phyloP scores from a whole-genome alignment of 176 grass and related monocot species.

The Ensete glaucum region DNA sequence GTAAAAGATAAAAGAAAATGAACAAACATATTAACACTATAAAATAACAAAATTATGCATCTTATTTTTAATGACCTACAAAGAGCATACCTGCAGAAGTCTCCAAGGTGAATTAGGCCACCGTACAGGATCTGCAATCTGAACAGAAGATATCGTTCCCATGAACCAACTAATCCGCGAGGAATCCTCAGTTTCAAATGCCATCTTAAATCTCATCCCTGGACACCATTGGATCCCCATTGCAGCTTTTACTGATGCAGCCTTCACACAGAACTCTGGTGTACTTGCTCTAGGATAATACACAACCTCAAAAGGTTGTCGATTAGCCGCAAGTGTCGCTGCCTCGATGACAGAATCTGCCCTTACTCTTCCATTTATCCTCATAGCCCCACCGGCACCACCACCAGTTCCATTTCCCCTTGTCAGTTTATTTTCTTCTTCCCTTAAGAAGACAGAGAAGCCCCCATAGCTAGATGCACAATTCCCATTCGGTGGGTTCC shows the following conservation, averaged over 20 bases:
- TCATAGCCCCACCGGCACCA: not conserved
- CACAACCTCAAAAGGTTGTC: slow-evolving; percentile 13
- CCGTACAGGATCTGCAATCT: slow-evolving; percentile 16
- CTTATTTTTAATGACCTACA: no score
- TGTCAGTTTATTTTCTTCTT: slow-evolving; percentile 42
- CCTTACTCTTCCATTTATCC: slow-evolving; percentile 2
- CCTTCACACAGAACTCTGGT: slow-evolving; percentile 20
- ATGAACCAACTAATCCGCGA: slow-evolving; percentile 23
- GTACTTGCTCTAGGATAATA: slow-evolving; percentile 24
- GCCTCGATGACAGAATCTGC: slow-evolving; percentile 17
- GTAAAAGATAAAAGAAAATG: not conserved
- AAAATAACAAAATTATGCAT: not conserved
- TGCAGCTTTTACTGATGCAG: slow-evolving; percentile 15
- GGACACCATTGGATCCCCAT: slow-evolving; percentile 20
- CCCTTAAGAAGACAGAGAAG: slow-evolving; percentile 61
- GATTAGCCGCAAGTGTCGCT: slow-evolving; percentile 9
- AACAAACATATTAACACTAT: not conserved
- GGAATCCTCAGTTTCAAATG: slow-evolving; percentile 21
- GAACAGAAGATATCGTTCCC: slow-evolving; percentile 18
- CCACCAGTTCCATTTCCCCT: slow-evolving; percentile 20
- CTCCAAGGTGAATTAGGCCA: slow-evolving; percentile 21
- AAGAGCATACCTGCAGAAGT: slow-evolving; percentile 19
- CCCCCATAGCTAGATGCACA: slow-evolving; percentile 31
- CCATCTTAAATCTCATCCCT: slow-evolving; percentile 26
- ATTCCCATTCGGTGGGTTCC: slow-evolving; percentile 8